A percentile compares a stretch with the other conserved stretches of the same genome.
These are phyloP conservation scores for Trichophyton equinum DNA, from an alignment of 2,329 filamentous ascomycete species.

Conservation along the genomic window DNA sequence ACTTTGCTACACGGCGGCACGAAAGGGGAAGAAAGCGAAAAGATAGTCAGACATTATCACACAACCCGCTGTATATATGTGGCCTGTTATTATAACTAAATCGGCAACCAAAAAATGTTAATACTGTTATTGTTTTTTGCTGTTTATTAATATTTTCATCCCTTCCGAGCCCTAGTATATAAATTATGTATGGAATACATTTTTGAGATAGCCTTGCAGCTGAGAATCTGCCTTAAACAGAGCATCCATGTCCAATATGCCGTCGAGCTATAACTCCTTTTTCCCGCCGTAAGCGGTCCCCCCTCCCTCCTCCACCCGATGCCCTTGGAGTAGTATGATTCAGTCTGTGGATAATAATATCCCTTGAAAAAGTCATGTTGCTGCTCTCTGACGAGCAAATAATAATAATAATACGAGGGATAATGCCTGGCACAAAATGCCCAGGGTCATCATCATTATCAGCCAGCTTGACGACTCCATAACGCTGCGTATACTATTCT, in stretches of 20 bases:
- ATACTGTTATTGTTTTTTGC: not conserved
- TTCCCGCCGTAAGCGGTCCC: not conserved
- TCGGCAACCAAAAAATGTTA: not conserved
- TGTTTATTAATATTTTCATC: not conserved
- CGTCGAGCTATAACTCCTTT: not conserved
- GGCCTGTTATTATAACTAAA: not conserved
- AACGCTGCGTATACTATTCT: not conserved
- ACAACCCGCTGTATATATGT: constrained; percentile 2
- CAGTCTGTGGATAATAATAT: too few species aligned
- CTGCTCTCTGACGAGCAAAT: too few species aligned
- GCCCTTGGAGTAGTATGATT: too few species aligned
- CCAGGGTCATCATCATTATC: too few species aligned
- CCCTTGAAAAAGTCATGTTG: too few species aligned
- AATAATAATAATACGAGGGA: too few species aligned
- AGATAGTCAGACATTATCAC: not conserved
- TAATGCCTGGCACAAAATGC: too few species aligned
- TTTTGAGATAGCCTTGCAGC: not conserved
- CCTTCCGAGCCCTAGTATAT: too few species aligned
- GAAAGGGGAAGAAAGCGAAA: not conserved
- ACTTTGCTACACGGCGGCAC: not conserved
- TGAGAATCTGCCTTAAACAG: not conserved
- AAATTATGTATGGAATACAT: not conserved
- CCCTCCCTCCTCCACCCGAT: too few species aligned
- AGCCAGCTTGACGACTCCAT: too few species aligned
- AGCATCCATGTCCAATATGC: not conserved